phyloP scores from a whole-genome alignment of 495 filamentous ascomycete genomes.

The Aspergillus steynii region DNA sequence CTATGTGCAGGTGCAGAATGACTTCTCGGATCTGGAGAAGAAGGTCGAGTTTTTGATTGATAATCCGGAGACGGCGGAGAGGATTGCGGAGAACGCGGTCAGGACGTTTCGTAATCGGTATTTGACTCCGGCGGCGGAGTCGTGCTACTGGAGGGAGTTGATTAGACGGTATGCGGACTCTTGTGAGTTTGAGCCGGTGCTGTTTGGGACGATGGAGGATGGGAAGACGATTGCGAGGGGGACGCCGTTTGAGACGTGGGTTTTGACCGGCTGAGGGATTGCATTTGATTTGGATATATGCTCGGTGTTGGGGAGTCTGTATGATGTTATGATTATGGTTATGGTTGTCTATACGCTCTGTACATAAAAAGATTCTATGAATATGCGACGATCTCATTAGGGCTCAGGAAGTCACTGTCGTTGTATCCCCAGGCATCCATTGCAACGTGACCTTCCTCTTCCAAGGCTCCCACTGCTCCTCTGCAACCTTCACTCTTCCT shows the following conservation, averaged over 20 bases:
- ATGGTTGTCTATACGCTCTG: neutral
- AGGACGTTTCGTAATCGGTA: conserved; percentile 58
- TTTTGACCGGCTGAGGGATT: conserved; percentile 20
- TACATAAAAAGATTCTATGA: neutral
- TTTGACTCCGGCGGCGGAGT: conserved; percentile 59
- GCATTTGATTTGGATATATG: neutral
- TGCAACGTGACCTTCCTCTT: neutral
- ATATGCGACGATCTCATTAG: neutral
- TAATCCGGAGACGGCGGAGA: conserved; percentile 49
- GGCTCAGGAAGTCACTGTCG: neutral
- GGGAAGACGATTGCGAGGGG: conserved; percentile 35
- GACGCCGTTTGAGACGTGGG: conserved; percentile 42
- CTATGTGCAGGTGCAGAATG: conserved; percentile 54
- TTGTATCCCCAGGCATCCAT: neutral
- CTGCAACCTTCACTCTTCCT: neutral
- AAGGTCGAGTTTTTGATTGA: conserved; percentile 54
- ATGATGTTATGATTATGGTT: neutral
- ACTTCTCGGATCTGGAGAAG: conserved; percentile 54
- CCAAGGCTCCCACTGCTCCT: neutral
- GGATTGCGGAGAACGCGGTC: conserved; percentile 56
- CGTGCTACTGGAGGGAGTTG: conserved; percentile 61
- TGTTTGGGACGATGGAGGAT: conserved; percentile 27
- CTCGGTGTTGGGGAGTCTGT: neutral
- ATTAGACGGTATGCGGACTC: conserved; percentile 49
- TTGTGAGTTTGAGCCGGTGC: conserved; percentile 41